Evolutionary conservation across 495 filamentous ascomycete genomes (phyloP), one percentile per base, ranked within the genome.

Genomic region (Aspergillus sclerotioniger): DNA sequence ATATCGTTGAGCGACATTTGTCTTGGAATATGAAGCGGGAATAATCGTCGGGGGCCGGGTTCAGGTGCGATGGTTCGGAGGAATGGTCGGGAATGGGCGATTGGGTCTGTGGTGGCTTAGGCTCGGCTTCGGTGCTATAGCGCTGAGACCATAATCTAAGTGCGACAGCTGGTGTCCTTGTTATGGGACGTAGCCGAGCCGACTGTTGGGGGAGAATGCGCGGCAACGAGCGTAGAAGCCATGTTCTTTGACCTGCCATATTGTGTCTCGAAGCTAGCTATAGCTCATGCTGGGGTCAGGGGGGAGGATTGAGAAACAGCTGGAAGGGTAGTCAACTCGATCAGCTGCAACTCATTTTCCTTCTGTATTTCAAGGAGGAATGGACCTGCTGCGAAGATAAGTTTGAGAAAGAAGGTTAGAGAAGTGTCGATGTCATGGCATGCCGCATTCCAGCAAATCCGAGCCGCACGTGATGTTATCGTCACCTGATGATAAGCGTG

Each of bases 21-120:
- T 98, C 94, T 60, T 89, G 84, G 65, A 98, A 98, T 31, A 87
- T 85, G 5, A 90, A 86, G 28, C 83, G 80, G 37, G 86, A 82
- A 72, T 94, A 98, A 66, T 95, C 89, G 62, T 87, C 87, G 3
- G 92, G 89, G 2, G 83, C 59, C 2, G 92, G 90, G 65, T 94
- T 87, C 35, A 96, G 80, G 60, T 88, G 86, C 9, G 86, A 85
- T 25, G 69, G 52, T 31, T 76, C 70, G 59, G 35, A 59, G 39
- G 55, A 68, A 48, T 72, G 60, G 45, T 69, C 49, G 35, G 35
- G 33, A n/a, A 57, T 41, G 39, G 58, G 21, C 28, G 56, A 43
- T 13, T 47, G 37, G 21, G 61, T 49, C 51, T 28, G 39, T 12
- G 56, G 28, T 60, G 53, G 59, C 20, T 62, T 17, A 16, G 47